Evolutionary conservation across 129 eudicot genomes (phyloP).

Genomic region (Artemisia annua): DNA sequence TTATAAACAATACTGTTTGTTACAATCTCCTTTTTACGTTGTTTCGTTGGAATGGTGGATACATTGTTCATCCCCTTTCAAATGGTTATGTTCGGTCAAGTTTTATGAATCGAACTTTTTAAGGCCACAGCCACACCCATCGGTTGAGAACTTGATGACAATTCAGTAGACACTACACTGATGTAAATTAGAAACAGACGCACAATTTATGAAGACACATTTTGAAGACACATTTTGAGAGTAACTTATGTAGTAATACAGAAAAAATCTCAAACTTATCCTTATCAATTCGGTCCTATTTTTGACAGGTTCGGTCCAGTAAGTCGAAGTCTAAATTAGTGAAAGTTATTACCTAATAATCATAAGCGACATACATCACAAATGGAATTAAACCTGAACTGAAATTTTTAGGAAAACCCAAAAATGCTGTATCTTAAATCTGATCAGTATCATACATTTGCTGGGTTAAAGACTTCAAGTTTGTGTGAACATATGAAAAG

Average conservation of each 20-base stretch:
- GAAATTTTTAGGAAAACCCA: too few species aligned
- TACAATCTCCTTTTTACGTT: neutral
- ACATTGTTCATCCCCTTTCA: constrained; percentile 6
- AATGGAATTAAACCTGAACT: too few species aligned
- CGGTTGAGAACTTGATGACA: neutral
- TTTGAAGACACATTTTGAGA: too few species aligned
- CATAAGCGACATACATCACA: too few species aligned
- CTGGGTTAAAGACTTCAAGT: neutral
- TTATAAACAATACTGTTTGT: neutral
- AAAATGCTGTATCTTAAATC: neutral
- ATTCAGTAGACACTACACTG: neutral
- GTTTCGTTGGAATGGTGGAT: constrained; percentile 12
- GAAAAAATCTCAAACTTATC: too few species aligned
- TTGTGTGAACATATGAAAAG: neutral
- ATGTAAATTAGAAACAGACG: neutral
- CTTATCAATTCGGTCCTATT: too few species aligned
- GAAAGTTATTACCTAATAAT: too few species aligned
- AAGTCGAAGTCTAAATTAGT: too few species aligned
- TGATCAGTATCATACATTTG: neutral
- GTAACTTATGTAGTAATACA: too few species aligned
- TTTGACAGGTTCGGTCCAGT: too few species aligned
- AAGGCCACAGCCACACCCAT: neutral
- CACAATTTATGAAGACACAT: too few species aligned
- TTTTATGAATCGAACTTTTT: neutral
- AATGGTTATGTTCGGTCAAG: too few species aligned